phyloP scores from a whole-genome alignment of 2,329 filamentous ascomycete genomes.

The Aspergillus neoniger region DNA sequence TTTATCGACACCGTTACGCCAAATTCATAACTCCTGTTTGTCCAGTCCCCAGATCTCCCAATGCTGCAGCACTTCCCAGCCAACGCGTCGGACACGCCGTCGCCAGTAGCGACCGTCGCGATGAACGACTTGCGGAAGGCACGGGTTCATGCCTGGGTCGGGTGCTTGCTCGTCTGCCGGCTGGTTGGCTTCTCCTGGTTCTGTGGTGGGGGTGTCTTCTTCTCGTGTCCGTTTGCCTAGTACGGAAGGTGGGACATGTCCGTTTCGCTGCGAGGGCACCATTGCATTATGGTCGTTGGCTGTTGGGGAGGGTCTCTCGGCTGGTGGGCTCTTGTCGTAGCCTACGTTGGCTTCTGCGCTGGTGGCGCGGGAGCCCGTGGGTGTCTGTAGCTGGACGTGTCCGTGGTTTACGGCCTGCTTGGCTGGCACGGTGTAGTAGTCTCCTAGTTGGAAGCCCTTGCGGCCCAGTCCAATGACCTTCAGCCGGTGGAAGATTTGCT shows the following conservation, averaged over 20 bases:
- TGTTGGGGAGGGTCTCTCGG: neutral
- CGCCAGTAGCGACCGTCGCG: slow-evolving; percentile 31
- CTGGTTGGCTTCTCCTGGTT: neutral
- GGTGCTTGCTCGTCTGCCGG: neutral
- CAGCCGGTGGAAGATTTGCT: slow-evolving; percentile 33
- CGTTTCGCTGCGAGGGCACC: neutral
- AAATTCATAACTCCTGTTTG: slow-evolving; percentile 37
- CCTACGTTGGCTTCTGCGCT: slow-evolving; percentile 10
- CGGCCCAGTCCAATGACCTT: slow-evolving; percentile 42
- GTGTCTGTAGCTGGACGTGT: slow-evolving; percentile 20
- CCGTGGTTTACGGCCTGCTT: slow-evolving; percentile 6
- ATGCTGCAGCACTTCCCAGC: slow-evolving; percentile 44
- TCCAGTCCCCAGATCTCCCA: slow-evolving; percentile 50
- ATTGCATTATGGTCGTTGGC: neutral
- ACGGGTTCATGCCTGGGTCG: neutral
- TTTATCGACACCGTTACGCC: neutral
- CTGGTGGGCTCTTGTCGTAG: slow-evolving; percentile 10
- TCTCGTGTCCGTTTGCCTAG: slow-evolving; percentile 27
- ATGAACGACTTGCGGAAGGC: slow-evolving; percentile 13
- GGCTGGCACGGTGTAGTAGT: slow-evolving; percentile 37
- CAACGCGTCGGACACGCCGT: slow-evolving; percentile 38
- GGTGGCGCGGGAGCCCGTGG: slow-evolving; percentile 13
- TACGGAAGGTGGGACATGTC: slow-evolving; percentile 7
- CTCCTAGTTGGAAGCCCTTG: slow-evolving; percentile 42
- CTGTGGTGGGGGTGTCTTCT: slow-evolving; percentile 4